These are phyloP conservation scores for Talinum fruticosum DNA, from an alignment of 148 eudicot genomes.

Conservation along the genomic window DNA sequence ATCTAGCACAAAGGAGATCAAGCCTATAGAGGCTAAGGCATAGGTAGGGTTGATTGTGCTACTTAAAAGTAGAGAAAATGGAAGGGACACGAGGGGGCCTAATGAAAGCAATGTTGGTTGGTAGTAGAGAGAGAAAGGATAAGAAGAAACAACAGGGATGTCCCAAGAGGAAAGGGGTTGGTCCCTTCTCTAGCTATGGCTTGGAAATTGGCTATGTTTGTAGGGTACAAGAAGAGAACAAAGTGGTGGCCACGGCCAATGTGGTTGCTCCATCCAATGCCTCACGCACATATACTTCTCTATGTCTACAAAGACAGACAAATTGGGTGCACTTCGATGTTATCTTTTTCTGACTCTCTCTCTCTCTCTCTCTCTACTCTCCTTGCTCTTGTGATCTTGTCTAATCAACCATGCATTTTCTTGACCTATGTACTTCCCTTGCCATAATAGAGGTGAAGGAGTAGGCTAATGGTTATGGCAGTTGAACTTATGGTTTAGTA, in stretches of 20 bases:
- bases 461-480: too few species aligned
- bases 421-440: too few species aligned
- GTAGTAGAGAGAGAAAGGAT: background rate
- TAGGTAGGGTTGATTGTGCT: conserved; percentile 1
- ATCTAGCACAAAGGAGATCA: background rate
- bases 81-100: background rate
- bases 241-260: conserved; percentile 17
- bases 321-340: background rate
- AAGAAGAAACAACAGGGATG: conserved; percentile 2
- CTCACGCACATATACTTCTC: background rate
- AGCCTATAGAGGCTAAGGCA: background rate
- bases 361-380: background rate
- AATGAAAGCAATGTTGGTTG: background rate
- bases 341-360: background rate
- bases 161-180: background rate
- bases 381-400: background rate
- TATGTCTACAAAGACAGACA: background rate
- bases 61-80: background rate
- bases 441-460: too few species aligned
- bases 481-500: too few species aligned
- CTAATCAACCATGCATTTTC: background rate
- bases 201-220: conserved; percentile 8
- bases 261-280: background rate
- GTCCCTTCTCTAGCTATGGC: conserved; percentile 8
- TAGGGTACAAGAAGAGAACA: conserved; percentile 6